Evolutionary conservation across 208 protist species (phyloP).

Genomic region (Trypanosoma melophagium): DNA sequence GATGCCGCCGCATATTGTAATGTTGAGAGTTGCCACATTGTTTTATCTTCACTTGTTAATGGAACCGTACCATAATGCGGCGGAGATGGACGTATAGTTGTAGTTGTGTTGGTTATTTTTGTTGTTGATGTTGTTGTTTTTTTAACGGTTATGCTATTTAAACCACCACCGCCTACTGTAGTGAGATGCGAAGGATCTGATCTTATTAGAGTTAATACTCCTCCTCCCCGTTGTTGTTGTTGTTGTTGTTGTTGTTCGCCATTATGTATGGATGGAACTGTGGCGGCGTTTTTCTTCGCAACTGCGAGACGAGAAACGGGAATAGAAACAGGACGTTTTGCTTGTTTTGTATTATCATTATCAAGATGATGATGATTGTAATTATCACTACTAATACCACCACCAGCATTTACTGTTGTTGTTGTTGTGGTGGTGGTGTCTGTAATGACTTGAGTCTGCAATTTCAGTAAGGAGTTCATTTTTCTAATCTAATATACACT

Average conservation of each 20-base stretch:
- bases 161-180: too few species aligned
- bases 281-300: slow-evolving; percentile 5
- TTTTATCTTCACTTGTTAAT: neutral
- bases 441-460: slow-evolving; percentile 1
- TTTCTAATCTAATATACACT: neutral
- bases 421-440: neutral
- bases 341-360: neutral
- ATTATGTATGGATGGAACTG: neutral
- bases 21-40: neutral
- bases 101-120: neutral
- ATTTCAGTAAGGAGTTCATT: slow-evolving; percentile 10
- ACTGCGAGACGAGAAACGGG: slow-evolving; percentile 10
- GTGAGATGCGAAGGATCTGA: too few species aligned
- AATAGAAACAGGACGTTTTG: slow-evolving; percentile 9
- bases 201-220: too few species aligned
- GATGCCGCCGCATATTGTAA: neutral
- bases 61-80: neutral
- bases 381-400: neutral
- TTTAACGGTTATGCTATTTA: too few species aligned
- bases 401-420: too few species aligned
- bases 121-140: neutral
- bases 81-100: neutral
- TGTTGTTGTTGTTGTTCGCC: neutral
- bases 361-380: too few species aligned
- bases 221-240: neutral